Percentiles rank a stretch among this genome's conserved stretches.
Conservation (phyloP, 331 rosid genomes). For the Rosa hybrid region DNA sequence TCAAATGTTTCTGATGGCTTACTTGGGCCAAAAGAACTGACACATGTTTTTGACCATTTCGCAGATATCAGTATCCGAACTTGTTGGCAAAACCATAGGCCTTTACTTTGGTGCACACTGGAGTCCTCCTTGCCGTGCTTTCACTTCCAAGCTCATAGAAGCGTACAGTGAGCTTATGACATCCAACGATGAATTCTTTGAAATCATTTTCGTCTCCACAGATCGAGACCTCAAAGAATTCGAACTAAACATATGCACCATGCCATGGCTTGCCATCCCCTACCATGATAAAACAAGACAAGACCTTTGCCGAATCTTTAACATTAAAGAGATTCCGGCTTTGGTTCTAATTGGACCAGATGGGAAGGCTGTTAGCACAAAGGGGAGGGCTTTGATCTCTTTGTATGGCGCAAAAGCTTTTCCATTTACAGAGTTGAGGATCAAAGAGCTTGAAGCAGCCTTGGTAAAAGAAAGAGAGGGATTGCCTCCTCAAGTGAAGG, state of each 20-base stretch:
- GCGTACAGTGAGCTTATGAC: constrained; percentile 57
- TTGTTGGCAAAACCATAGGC: constrained; percentile 78
- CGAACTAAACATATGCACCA: constrained; percentile 46
- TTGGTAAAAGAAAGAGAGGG: constrained; percentile 78
- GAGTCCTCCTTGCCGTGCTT: constrained; percentile 87
- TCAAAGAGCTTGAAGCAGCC: constrained; percentile 65
- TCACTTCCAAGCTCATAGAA: constrained; percentile 64
- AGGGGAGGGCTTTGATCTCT: constrained; percentile 62
- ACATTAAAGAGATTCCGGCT: constrained; percentile 71
- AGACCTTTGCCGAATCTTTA: constrained; percentile 73
- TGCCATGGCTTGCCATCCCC: constrained; percentile 92
- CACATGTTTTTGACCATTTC: background rate
- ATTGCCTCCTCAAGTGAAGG: constrained; percentile 69
- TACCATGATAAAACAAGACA: constrained; percentile 69
- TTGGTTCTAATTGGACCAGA: constrained; percentile 73
- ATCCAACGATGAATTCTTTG: constrained; percentile 39
- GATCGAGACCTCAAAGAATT: constrained; percentile 74
- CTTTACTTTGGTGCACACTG: constrained; percentile 82
- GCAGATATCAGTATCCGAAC: constrained; percentile 60
- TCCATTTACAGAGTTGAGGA: constrained; percentile 72
- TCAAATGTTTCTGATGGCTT: background rate
- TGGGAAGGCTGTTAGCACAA: constrained; percentile 53
- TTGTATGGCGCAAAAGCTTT: constrained; percentile 83
- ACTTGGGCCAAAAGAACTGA: background rate
- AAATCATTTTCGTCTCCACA: constrained; percentile 73